Base-by-base conservation (phyloP, 768 basidiomycete genomes). In the Wakefieldia striispora region DNA sequence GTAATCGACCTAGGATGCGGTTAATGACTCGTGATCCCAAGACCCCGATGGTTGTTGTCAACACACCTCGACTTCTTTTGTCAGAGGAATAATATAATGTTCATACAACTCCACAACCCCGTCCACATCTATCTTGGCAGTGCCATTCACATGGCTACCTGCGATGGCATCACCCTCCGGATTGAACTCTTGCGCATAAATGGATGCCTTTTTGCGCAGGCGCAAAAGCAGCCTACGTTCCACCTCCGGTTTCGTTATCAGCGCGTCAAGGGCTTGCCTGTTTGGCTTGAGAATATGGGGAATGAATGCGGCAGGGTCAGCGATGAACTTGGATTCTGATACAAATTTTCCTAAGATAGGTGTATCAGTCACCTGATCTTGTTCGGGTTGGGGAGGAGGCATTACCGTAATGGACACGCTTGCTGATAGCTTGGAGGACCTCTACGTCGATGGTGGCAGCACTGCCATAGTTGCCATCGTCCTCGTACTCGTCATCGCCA, bases 181-280 rank as follows among this genome's bases (percentile, higher is more conserved):
- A 11, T 80, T 83, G 58, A 97, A 80, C 52, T 95, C 93, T 55
- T 91, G 86, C 0, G 94, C 95, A 52, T 86, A 86, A 2, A 76
- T 83, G 6, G 72, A 73, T 1, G 86, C 83, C 67, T 99, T 99
- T 72, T 91, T 95, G 45, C 81, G 82, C 23, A 99, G 71, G 17
- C 97, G 81, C 40, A 80, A 71, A 26, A 99, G 80, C 3, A 99
- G 76, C 48, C 83, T 86, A 16, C 77, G 80, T 64, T 99, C 97
- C 24, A 99, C 94, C 48, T 89, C 95, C 0, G 97, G 94, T 67
- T 98, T 98, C n/a, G 94, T 95, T 64, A 99, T 97, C 39, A 99
- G 73, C 0, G 71, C 84, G 8, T 88, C 91, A 19, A 99, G 78
- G 8, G 84, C 88, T 35, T 80, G 70, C 16, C 82, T 81, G 66